phyloP scores from a whole-genome alignment of 148 eudicot species.

The Agrostemma githago region DNA sequence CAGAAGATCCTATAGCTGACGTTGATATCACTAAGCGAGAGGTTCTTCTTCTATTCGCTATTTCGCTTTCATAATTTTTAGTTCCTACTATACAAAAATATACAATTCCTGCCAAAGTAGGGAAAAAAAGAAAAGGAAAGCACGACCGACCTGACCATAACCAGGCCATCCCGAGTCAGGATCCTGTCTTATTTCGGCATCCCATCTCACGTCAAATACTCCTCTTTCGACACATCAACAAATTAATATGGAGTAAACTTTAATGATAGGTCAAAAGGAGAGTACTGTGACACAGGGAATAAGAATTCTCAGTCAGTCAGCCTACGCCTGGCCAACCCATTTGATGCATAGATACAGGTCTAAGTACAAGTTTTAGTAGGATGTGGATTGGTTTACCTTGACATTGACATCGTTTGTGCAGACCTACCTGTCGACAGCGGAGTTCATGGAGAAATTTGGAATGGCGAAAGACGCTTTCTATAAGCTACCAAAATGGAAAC shows the following conservation, averaged over 20 bases:
- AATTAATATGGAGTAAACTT: too few relatives aligned
- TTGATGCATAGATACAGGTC: background rate
- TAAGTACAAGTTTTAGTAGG: background rate
- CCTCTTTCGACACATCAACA: background rate
- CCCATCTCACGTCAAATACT: background rate
- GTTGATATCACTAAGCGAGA: conserved; percentile 92
- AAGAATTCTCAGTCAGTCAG: background rate
- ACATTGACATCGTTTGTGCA: conserved; percentile 27
- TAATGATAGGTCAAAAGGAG: background rate
- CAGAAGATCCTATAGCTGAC: conserved; percentile 65
- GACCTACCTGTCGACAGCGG: conserved; percentile 80
- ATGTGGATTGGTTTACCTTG: conserved; percentile 6
- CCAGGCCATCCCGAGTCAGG: background rate
- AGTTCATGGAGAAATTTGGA: conserved; percentile 85
- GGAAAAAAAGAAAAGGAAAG: background rate
- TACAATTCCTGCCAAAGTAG: background rate
- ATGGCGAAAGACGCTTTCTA: conserved; percentile 74
- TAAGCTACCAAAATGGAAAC: conserved; percentile 94
- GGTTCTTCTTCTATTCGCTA: conserved; percentile 37
- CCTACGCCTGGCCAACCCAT: background rate
- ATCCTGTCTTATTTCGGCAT: background rate
- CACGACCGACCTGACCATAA: background rate
- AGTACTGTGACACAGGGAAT: background rate
- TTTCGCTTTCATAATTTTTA: background rate
- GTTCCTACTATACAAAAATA: background rate